Conservation (phyloP, 2,329 filamentous ascomycete genomes). For the Cadophora sp. region DNA sequence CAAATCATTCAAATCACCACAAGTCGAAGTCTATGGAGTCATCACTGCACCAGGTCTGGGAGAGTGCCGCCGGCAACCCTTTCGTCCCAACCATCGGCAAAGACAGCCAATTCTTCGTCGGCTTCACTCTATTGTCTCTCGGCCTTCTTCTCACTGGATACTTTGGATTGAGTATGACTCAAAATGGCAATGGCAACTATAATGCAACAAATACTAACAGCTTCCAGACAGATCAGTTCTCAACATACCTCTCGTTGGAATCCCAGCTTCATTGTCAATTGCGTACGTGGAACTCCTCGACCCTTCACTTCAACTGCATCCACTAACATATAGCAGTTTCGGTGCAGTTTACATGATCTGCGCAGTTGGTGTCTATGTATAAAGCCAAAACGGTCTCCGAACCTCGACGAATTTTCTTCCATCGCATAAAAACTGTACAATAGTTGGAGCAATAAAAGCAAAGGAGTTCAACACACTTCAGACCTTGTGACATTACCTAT, state of each 20-base stretch:
- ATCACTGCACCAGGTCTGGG: conserved; percentile 89
- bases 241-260: conserved; percentile 77
- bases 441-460: conserved; percentile 44
- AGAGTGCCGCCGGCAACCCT: conserved; percentile 86
- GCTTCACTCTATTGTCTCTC: conserved; percentile 74
- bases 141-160: conserved; percentile 77
- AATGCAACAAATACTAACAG: conserved; percentile 27
- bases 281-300: conserved; percentile 67
- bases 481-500: conserved; percentile 33
- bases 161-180: conserved; percentile 81
- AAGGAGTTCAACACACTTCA: conserved; percentile 32
- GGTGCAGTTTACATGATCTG: conserved; percentile 99
- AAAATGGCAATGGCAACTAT: not conserved
- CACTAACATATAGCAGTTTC: conserved; percentile 62
- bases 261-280: conserved; percentile 87
- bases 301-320: not conserved
- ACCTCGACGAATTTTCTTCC: conserved; percentile 37
- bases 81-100: conserved; percentile 84
- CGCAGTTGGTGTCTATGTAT: conserved; percentile 98
- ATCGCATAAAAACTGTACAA: conserved; percentile 42
- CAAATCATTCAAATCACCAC: not conserved
- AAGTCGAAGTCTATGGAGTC: conserved; percentile 68
- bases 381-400: conserved; percentile 35
- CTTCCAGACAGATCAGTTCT: conserved; percentile 77
- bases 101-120: conserved; percentile 82